Evolutionary conservation across 129 eudicot genomes (phyloP).

Genomic region (Cynara cardunculus): DNA sequence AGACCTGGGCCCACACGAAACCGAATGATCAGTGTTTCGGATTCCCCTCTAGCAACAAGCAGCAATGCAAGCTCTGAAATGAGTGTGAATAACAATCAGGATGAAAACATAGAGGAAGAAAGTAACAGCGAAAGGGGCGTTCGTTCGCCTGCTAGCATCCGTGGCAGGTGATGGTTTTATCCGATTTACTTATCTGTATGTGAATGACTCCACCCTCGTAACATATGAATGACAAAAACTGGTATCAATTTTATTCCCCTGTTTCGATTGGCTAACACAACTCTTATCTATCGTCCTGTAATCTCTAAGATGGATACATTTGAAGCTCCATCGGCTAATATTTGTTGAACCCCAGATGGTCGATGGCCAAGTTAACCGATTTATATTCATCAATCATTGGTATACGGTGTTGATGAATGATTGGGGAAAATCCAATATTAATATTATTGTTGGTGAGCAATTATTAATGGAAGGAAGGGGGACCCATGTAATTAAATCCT

Average conservation of each 20-base stretch:
- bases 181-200: constrained; percentile 10
- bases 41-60: constrained; percentile 90
- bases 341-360: not conserved
- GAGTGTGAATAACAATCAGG: constrained; percentile 61
- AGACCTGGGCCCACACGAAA: constrained; percentile 77
- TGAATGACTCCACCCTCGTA: constrained; percentile 4
- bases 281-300: not conserved
- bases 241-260: not conserved
- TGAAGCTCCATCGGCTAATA: too few species aligned
- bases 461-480: not conserved
- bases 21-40: constrained; percentile 55
- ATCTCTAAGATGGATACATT: too few species aligned
- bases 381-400: not conserved
- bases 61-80: constrained; percentile 94
- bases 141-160: constrained; percentile 51
- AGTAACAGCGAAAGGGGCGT: constrained; percentile 50
- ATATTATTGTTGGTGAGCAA: constrained; percentile 6
- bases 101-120: constrained; percentile 57
- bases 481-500: constrained; percentile 26
- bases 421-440: constrained; percentile 5
- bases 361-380: too few species aligned
- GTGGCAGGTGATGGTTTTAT: constrained; percentile 51
- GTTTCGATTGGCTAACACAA: not conserved
- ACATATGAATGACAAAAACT: constrained; percentile 6
- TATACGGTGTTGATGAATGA: not conserved